Evolutionary conservation across 2,329 filamentous ascomycete species (phyloP), one percentile per base, ranked within the genome.

Genomic region (Aspergillus sp.): DNA sequence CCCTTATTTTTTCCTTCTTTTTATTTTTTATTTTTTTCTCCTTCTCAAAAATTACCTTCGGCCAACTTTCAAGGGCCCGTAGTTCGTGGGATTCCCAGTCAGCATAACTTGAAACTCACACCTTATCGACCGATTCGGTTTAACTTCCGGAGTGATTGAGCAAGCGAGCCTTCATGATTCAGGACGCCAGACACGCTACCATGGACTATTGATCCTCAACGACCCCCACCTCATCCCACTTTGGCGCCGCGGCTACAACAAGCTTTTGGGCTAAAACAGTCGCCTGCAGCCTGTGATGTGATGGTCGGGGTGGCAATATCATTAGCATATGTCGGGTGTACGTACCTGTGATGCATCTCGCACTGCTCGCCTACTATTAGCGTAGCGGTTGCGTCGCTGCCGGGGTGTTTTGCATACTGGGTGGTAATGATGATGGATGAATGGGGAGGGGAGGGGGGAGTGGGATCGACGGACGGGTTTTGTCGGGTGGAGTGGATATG

Each of bases 211-310:
- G 21, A 49, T 49, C 45, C 21, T 49, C 45, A 15, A 49, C 45
- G 13, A 49, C 25, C 47, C 47, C 47, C 47, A 50, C 47, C 47
- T 30, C 47, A 50, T 50, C 47, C 47, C 28, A 50, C 47, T 50
- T 50, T 28, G 47, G n/a, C 25, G 47, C 47, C 15, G 47, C 47
- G 47, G 47, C 47, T 50, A 50, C 47, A 50, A 50, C 47, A 50
- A 50, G 47, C 47, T 50, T 45, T 50, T 50, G 47, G 47, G 25
- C 45, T 49, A 49, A 36, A 36, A 23, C 45, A 9, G 45, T 25
- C 12, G 45, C 21, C 25, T 49, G 41, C 25, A 30, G 45, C 45
- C 45, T 17, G 15, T 28, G 47, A 30, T 28, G 47, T 36, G 32
- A 36, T 17, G 5, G 15, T 30, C 28, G 28, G 28, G 28, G 10